Percentiles rank a stretch among this genome's conserved stretches.
Evolutionary conservation across 164 flowering plant species (phyloP).

Genomic region (grape (Vitis vinifera)): DNA sequence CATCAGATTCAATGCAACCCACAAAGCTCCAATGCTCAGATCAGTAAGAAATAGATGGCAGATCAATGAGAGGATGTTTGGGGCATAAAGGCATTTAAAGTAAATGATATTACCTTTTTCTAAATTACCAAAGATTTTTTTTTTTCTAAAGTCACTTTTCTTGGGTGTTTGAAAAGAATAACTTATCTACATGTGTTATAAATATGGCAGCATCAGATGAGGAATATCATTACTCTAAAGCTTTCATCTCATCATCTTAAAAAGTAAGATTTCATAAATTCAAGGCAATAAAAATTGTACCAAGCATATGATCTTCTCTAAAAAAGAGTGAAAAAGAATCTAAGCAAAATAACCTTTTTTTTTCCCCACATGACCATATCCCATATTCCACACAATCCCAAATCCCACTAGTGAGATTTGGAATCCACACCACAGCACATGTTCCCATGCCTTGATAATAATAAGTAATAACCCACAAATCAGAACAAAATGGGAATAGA

Average conservation of each 20-base stretch:
- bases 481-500: not conserved
- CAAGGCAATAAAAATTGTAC: not conserved
- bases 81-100: too few species aligned
- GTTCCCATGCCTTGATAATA: conserved; percentile 14
- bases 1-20: too few species aligned
- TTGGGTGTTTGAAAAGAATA: not conserved
- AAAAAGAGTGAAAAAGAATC: not conserved
- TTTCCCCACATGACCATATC: not conserved
- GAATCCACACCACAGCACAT: conserved; percentile 22
- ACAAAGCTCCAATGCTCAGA: too few species aligned
- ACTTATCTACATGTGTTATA: not conserved
- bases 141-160: not conserved
- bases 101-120: too few species aligned
- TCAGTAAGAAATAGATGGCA: too few species aligned
- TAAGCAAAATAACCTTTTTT: not conserved
- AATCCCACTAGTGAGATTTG: conserved; percentile 19
- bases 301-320: conserved; percentile 3
- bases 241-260: not conserved
- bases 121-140: not conserved
- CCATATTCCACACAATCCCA: conserved; percentile 8
- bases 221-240: not conserved
- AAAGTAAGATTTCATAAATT: conserved; percentile 1
- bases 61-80: too few species aligned
- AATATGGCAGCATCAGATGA: not conserved
- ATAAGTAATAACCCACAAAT: conserved; percentile 16